Conservation (phyloP, 768 basidiomycete species). For the Plicaturopsis crispa region DNA sequence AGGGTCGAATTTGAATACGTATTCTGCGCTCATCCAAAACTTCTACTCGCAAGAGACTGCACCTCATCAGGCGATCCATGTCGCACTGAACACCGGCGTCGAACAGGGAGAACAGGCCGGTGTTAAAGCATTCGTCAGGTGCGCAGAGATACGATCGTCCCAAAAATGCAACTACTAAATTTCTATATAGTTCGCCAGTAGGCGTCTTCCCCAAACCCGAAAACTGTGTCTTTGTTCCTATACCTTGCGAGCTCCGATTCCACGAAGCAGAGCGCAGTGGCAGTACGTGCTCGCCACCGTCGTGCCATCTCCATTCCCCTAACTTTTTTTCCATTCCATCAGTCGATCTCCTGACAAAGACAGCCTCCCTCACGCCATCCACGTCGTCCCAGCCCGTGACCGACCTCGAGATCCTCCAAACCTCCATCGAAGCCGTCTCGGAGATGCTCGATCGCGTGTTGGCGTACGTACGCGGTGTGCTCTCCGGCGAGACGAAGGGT, state of each 20-base stretch:
- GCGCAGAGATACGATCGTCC: constrained; percentile 13
- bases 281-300: constrained; percentile 40
- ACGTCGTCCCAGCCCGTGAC: constrained; percentile 47
- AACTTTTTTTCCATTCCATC: constrained; percentile 5
- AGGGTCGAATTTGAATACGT: constrained; percentile 83
- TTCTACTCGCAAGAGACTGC: constrained; percentile 92
- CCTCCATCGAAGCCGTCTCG: constrained; percentile 63
- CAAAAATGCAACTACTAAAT: constrained; percentile 3
- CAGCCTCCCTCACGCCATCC: constrained; percentile 28
- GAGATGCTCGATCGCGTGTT: constrained; percentile 82
- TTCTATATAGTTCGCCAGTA: constrained; percentile 62
- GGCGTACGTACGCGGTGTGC: constrained; percentile 73
- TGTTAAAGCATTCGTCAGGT: constrained; percentile 87
- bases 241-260: constrained; percentile 82
- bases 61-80: constrained; percentile 83
- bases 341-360: constrained; percentile 74
- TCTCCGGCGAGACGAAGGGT: constrained; percentile 69
- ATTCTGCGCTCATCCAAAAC: constrained; percentile 95
- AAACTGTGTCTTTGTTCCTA: constrained; percentile 90
- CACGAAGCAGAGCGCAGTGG: constrained; percentile 81
- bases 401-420: constrained; percentile 71
- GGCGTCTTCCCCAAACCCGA: constrained; percentile 87
- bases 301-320: constrained; percentile 4
- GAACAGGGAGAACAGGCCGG: constrained; percentile 57
- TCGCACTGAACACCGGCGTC: constrained; percentile 83